Evolutionary conservation across 2,329 filamentous ascomycete species (phyloP), one percentile per base, ranked within the genome.

Genomic region (Albifimbria verrucaria): DNA sequence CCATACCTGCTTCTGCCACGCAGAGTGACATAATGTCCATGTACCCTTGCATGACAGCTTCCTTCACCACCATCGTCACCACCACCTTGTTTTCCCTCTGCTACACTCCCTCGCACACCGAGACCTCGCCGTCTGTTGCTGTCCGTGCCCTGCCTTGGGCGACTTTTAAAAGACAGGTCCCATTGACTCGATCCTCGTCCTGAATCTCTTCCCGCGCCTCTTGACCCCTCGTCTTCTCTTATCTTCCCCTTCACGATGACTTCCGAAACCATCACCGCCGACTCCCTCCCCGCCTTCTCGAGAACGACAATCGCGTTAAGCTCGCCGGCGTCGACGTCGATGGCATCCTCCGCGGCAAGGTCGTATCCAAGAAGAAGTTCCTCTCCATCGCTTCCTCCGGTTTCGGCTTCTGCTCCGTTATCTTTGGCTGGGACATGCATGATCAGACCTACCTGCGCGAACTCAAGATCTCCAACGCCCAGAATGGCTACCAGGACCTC

Each of bases 351-450:
- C 89, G 92, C 52, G 92, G 92, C 62, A 97, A 97, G 75, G 81
- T 96, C 56, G 86, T 96, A 72, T 90, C 90, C 62, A 96, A 96
- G 79, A 88, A 87, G 68, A 96, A 97, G 75, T 96, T 97, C 71
- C 77, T 96, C 36, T 90, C 89, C 25, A 82, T 96, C 50, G 87
- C 87, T n/a, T 72, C 82, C 42, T 81, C 85, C 44, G 92, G 92
- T 49, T 96, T 96, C 63, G 92, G 92, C 51, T 96, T 96, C 78
- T 96, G 92, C 77, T 94, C 89, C 20, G 91, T 96, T 60, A 85
- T 96, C 59, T 96, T 96, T 65, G 92, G 92, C 68, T 96, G 92
- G 92, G 92, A 97, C 72, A 96, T 96, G 90, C 92, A 97, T 72
- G 92, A 97, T 66, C 80, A 85, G 75, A 95, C 90, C 11, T 97